Conservation (phyloP, 208 protist species). For the Leptomonas pyrrhocoris region DNA sequence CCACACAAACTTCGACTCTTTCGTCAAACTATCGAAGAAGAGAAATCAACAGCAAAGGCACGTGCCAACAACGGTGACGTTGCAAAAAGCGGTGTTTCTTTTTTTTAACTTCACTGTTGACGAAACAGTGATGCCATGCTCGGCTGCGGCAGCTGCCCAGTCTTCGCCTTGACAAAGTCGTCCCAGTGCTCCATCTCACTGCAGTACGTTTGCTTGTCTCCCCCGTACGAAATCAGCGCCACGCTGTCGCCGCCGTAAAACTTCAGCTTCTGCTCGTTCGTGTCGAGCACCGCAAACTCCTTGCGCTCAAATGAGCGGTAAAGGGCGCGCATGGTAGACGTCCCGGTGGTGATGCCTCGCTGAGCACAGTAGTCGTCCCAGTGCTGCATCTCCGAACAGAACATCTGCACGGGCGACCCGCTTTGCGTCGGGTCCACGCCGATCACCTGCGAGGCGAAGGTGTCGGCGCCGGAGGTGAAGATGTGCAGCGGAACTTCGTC, state of each 20-base stretch:
- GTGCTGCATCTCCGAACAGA: constrained; percentile 75
- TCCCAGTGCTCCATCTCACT: constrained; percentile 68
- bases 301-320: constrained; percentile 30
- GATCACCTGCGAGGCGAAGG: constrained; percentile 21
- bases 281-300: constrained; percentile 26
- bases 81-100: not conserved
- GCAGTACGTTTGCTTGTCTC: constrained; percentile 39
- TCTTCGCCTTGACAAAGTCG: constrained; percentile 31
- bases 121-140: constrained; percentile 35
- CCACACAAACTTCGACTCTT: no score
- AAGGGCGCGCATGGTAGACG: constrained; percentile 27
- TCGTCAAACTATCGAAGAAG: no score
- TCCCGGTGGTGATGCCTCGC: constrained; percentile 30
- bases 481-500: constrained; percentile 9
- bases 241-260: constrained; percentile 29
- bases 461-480: constrained; percentile 17
- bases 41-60: no score
- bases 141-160: constrained; percentile 15
- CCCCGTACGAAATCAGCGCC: constrained; percentile 20
- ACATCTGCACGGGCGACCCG: constrained; percentile 36
- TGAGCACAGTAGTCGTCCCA: constrained; percentile 67
- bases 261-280: constrained; percentile 24
- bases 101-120: not conserved
- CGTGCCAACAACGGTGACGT: not conserved
- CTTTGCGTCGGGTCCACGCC: constrained; percentile 15